A percentile compares a stretch with the other conserved stretches of the same genome.
phyloP scores from a whole-genome alignment of 768 basidiomycete genomes.

The Boletus bicolor region DNA sequence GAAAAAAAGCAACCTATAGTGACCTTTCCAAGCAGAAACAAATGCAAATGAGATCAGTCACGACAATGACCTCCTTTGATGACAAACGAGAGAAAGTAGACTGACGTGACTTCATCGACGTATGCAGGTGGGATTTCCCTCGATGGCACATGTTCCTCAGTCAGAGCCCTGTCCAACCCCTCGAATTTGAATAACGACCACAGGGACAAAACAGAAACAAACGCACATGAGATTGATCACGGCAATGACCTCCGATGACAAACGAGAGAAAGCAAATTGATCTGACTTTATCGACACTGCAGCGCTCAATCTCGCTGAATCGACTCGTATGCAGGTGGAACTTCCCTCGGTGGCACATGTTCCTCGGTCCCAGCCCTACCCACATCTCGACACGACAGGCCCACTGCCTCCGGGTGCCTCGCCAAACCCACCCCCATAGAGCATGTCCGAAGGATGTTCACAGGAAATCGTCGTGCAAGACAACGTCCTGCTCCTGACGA shows the following conservation, averaged over 20 bases:
- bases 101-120: not conserved
- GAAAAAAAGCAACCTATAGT: not conserved
- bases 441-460: too few relatives aligned
- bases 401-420: constrained; percentile 21
- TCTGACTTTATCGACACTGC: too few relatives aligned
- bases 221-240: too few relatives aligned
- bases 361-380: constrained; percentile 23
- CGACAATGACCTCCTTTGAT: not conserved
- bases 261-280: too few relatives aligned
- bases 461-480: too few relatives aligned
- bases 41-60: not conserved
- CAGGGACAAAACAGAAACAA: too few relatives aligned
- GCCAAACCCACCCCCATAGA: constrained; percentile 12
- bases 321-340: constrained; percentile 30
- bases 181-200: too few relatives aligned
- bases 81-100: not conserved
- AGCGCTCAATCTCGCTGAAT: constrained; percentile 19
- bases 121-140: constrained; percentile 30
- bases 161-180: constrained; percentile 17
- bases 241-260: too few relatives aligned
- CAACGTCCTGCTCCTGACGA: too few relatives aligned
- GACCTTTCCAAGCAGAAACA: not conserved
- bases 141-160: constrained; percentile 16
- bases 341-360: constrained; percentile 20
- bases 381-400: constrained; percentile 28